Evolutionary conservation across 2,329 filamentous ascomycete genomes (phyloP), one percentile per base, ranked within the genome.

Genomic region (Diplodia intermedia): DNA sequence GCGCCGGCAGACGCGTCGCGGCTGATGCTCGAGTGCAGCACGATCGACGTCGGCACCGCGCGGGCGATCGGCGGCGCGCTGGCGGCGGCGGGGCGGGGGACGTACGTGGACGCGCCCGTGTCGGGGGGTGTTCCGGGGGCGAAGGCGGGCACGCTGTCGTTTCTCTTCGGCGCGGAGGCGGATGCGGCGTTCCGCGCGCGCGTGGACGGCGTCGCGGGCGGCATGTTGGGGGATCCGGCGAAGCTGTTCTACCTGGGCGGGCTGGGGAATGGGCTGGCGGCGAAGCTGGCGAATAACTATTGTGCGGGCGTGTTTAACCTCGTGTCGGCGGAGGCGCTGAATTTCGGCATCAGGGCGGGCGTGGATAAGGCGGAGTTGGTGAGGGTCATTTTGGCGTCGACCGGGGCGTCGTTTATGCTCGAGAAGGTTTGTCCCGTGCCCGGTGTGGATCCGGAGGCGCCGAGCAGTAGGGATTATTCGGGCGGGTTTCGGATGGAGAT

Each of bases 251-350:
- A 76, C 60, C 71, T 77, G 4, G 62, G 73, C 29, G 62, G 50
- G 5, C 72, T 77, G 6, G 76, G 76, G 9, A 72, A 74, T 0
- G 76, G 75, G 14, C 71, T 78, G 2, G 75, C 73, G 3, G 76
- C 76, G 0, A 78, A 78, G 62, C 75, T 78, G 23, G 70, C 72
- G n/a, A 78, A 77, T 65, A 77, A 78, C 61, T 78, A 78, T 62
- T 74, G 76, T 26, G 71, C 69, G 1, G 73, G 76, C 38, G 76
- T 75, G 1, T 74, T 76, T 14, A 71, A 77, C 1, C 74, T 78
- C 52, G 75, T 73, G 0, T 76, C 75, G 5, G 72, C 75, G 31
- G 76, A 78, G 72, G 75, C 76, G 23, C 69, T 78, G 5, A 75
- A 75, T 1, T 74, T 76, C 23, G 76, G 75, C 33, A 71, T 78